Conservation (phyloP, 1,284 basidiomycete genomes). For the Boletus sp. region DNA sequence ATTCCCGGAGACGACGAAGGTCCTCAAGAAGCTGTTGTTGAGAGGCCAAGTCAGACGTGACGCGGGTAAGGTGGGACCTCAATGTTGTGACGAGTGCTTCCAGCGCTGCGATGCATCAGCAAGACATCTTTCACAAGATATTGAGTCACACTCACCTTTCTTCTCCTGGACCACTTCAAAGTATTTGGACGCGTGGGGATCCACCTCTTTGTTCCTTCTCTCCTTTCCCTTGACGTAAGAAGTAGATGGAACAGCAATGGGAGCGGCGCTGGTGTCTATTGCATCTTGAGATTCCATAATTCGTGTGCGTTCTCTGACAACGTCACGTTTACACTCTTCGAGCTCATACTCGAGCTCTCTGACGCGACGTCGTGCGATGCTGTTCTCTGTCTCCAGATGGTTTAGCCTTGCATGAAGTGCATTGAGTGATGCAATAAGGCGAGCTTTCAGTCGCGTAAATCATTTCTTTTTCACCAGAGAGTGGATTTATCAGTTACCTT, state of each 20-base stretch:
- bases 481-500: constrained; percentile 43
- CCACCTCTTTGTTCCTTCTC: constrained; percentile 35
- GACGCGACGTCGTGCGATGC: constrained; percentile 71
- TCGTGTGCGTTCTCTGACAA: constrained; percentile 59
- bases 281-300: constrained; percentile 52
- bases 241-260: constrained; percentile 18
- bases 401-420: constrained; percentile 62
- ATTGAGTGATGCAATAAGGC: constrained; percentile 56
- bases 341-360: constrained; percentile 80
- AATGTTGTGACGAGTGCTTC: constrained; percentile 73
- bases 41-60: constrained; percentile 72
- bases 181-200: constrained; percentile 49
- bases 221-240: constrained; percentile 33
- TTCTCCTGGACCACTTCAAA: constrained; percentile 78
- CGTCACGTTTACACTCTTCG: constrained; percentile 70
- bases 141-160: constrained; percentile 52
- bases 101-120: constrained; percentile 48
- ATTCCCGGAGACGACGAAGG: constrained; percentile 59
- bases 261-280: constrained; percentile 27
- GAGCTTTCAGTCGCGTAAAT: constrained; percentile 34
- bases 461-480: constrained; percentile 5
- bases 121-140: not conserved
- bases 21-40: constrained; percentile 65
- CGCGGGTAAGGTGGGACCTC: constrained; percentile 66
- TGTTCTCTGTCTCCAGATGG: constrained; percentile 76